phyloP scores from a whole-genome alignment of 495 filamentous ascomycete species.

The Aspergillus mulundensis region DNA sequence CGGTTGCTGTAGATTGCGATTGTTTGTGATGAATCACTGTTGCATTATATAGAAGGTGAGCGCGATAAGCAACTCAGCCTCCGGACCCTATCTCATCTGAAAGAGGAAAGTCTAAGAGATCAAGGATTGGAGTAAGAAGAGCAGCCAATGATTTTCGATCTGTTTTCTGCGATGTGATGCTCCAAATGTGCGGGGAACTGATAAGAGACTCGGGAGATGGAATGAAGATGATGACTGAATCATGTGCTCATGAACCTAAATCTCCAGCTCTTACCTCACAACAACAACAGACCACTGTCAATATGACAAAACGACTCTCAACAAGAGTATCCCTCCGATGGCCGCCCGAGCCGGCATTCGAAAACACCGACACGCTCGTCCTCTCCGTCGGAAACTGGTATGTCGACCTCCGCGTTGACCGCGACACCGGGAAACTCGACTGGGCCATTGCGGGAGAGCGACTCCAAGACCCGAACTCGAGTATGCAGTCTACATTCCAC shows the following conservation, averaged over 20 bases:
- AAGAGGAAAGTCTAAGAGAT: background rate
- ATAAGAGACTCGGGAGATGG: background rate
- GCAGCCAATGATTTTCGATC: background rate
- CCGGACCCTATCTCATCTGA: background rate
- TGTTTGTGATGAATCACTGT: background rate
- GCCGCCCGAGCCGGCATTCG: constrained; percentile 35
- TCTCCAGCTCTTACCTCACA: background rate
- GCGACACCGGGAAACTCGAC: constrained; percentile 27
- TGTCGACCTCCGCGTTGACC: constrained; percentile 40
- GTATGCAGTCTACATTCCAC: constrained; percentile 18
- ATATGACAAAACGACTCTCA: constrained; percentile 28
- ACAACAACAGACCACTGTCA: background rate
- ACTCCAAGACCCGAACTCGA: constrained; percentile 29
- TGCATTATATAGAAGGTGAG: background rate
- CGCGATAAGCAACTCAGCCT: background rate
- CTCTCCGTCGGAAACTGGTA: constrained; percentile 43
- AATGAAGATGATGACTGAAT: background rate
- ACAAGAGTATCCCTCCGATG: constrained; percentile 43
- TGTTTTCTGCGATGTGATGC: background rate
- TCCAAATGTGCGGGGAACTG: constrained; percentile 1
- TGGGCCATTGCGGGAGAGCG: constrained; percentile 42
- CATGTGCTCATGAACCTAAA: background rate
- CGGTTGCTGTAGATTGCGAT: background rate
- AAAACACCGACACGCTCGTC: constrained; percentile 44
- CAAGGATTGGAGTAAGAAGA: background rate